These are phyloP conservation scores for Camelina laxa DNA, from an alignment of 345 rosid species.

Conservation along the genomic window DNA sequence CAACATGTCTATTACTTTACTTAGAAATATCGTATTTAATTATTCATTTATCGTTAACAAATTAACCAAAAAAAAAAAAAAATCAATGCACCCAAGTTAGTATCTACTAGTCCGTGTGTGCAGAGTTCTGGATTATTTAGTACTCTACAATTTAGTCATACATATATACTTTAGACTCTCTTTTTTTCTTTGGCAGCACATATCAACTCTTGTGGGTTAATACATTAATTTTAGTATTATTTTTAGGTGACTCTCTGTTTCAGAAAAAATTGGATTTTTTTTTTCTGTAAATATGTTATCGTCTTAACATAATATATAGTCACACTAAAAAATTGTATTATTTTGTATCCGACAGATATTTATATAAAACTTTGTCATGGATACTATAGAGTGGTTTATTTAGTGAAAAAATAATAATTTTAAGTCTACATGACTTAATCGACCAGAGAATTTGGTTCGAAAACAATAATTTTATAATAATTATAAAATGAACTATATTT, in stretches of 20 bases:
- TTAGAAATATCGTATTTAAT: background rate
- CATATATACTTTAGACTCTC: too few relatives aligned
- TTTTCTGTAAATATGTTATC: background rate
- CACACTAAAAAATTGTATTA: background rate
- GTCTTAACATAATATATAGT: background rate
- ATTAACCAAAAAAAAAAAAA: background rate
- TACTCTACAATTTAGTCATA: background rate
- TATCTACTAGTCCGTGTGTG: background rate
- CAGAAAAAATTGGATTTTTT: background rate
- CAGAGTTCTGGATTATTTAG: constrained; percentile 3
- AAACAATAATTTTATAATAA: background rate
- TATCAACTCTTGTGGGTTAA: background rate
- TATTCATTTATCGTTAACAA: background rate
- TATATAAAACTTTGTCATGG: background rate
- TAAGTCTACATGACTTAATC: background rate
- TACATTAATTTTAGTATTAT: too few relatives aligned
- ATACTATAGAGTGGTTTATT: background rate
- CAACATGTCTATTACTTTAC: constrained; percentile 29
- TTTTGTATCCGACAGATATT: background rate
- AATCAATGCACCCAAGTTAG: background rate
- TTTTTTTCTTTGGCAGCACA: background rate
- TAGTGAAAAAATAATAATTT: background rate
- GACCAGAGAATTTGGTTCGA: background rate
- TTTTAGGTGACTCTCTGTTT: background rate
- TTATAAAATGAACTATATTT: constrained; percentile 1